phyloP scores from a whole-genome alignment of 805 yeast species.

The Ogataea trehalophila region DNA sequence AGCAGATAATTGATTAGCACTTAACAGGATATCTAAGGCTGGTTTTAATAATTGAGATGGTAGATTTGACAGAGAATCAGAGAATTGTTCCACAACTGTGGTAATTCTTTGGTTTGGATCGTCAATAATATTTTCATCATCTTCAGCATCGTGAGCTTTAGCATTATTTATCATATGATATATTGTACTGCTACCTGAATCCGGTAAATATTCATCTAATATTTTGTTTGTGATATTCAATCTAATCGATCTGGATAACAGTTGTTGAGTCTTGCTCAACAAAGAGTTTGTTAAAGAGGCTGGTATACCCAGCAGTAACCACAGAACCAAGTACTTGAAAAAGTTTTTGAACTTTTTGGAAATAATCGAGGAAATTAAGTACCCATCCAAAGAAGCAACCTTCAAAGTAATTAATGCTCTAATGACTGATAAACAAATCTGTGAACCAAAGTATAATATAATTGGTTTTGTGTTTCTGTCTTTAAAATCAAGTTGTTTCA shows the following conservation, averaged over 20 bases:
- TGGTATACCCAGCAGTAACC: constrained; percentile 86
- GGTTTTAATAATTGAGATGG: constrained; percentile 87
- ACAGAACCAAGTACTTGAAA: constrained; percentile 54
- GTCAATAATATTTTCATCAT: constrained; percentile 32
- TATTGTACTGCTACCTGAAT: constrained; percentile 61
- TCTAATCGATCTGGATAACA: constrained; percentile 56
- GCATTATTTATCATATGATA: constrained; percentile 59
- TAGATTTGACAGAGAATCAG: constrained; percentile 64
- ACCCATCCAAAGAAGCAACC: constrained; percentile 85
- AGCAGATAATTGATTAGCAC: constrained; percentile 71
- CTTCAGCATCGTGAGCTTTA: constrained; percentile 6
- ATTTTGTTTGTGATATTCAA: constrained; percentile 58
- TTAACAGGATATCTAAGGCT: constrained; percentile 66
- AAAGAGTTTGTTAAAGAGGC: constrained; percentile 76
- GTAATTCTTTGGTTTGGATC: constrained; percentile 85
- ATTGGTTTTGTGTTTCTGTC: constrained; percentile 11
- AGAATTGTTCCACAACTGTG: constrained; percentile 70
- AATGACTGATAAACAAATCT: constrained; percentile 53
- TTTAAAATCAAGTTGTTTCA: constrained; percentile 13
- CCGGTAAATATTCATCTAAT: constrained; percentile 68
- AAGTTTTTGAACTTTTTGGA: constrained; percentile 63
- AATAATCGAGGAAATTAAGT: constrained; percentile 75
- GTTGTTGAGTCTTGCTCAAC: constrained; percentile 54
- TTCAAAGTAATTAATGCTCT: constrained; percentile 73
- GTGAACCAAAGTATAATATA: constrained; percentile 36